Conservation (phyloP, 176 grass and related monocot genomes). For the Triticum aestivum region IWGSC_CS_RefSeq_v2.1 NC_057812.1:580390710-580391209, state of each 20-base stretch:
- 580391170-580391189: background rate
- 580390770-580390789: conserved; percentile 80
- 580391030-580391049: conserved; percentile 23
- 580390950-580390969: background rate
- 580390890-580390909: conserved; percentile 83
- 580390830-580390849: conserved; percentile 67
- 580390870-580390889: conserved; percentile 75
- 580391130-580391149: background rate
- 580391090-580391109: conserved; percentile 69
- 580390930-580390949: conserved; percentile 74
- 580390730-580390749: conserved; percentile 31
- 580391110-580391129: conserved; percentile 58
- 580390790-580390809: conserved; percentile 66
- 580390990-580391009: conserved; percentile 2
- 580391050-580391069: conserved; percentile 40
- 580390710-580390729: too few species aligned
- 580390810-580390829: conserved; percentile 67
- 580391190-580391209: conserved; percentile 96
- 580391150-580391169: conserved; percentile 1
- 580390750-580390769: conserved; percentile 82
- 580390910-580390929: conserved; percentile 74
- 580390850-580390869: conserved; percentile 86
- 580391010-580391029: background rate
- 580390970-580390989: conserved; percentile 18
- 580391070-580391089: conserved; percentile 55